Percentiles rank a stretch among this genome's conserved stretches.
phyloP scores from a whole-genome alignment of 805 yeast species.

The Lipomyces sp. region DNA sequence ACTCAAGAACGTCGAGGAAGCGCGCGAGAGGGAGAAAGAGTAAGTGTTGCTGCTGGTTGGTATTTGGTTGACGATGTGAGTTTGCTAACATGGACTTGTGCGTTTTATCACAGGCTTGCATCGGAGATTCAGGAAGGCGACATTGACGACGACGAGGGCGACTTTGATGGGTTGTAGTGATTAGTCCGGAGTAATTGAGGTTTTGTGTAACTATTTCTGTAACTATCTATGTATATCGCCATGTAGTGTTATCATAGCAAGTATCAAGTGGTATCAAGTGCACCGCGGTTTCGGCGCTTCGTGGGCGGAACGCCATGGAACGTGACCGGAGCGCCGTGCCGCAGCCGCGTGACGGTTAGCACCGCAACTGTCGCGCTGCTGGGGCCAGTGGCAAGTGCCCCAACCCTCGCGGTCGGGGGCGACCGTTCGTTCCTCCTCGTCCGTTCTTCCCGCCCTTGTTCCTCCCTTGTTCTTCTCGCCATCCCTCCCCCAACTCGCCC shows the following conservation, averaged over 20 bases:
- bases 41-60: slow-evolving; percentile 1
- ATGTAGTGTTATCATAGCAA: no score
- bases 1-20: slow-evolving; percentile 51
- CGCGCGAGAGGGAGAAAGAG: slow-evolving; percentile 55
- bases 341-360: slow-evolving; percentile 3
- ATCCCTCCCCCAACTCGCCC: background rate
- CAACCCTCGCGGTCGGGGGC: background rate
- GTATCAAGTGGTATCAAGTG: no score
- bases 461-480: background rate
- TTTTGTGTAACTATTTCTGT: background rate
- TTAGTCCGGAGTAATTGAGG: no score
- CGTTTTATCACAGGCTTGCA: slow-evolving; percentile 40
- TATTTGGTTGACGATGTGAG: background rate
- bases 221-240: background rate
- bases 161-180: slow-evolving; percentile 25
- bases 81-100: slow-evolving; percentile 2
- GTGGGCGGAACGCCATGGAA: slow-evolving; percentile 18
- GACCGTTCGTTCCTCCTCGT: background rate
- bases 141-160: slow-evolving; percentile 43
- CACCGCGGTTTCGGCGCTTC: no score
- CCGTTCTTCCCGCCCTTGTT: background rate
- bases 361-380: no score
- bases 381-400: no score
- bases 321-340: background rate
- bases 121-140: slow-evolving; percentile 46